phyloP scores from a whole-genome alignment of 2,329 filamentous ascomycete species.

The Botrytis aclada region DNA sequence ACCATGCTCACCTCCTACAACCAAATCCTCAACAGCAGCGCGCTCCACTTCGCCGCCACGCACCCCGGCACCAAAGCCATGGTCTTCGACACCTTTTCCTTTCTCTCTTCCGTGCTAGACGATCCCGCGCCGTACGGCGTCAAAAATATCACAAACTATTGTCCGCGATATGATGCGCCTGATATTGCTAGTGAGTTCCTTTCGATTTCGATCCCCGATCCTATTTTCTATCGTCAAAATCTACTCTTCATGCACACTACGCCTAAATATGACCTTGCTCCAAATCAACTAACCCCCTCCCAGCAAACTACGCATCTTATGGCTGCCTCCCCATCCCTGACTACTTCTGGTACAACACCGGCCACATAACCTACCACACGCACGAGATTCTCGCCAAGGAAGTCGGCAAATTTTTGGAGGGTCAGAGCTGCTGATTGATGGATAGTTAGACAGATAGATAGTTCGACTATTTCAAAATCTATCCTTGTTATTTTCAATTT shows the following conservation, averaged over 20 bases:
- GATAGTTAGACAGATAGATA: background rate
- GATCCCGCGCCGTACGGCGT: slow-evolving; percentile 43
- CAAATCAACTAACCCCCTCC: background rate
- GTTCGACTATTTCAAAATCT: background rate
- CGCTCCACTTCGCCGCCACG: slow-evolving; percentile 22
- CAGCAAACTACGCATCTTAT: slow-evolving; percentile 43
- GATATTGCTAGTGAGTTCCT: slow-evolving; percentile 39
- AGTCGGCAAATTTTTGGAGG: slow-evolving; percentile 27
- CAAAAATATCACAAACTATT: slow-evolving; percentile 46
- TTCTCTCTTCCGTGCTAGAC: slow-evolving; percentile 44
- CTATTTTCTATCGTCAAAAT: background rate
- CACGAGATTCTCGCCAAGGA: slow-evolving; percentile 41
- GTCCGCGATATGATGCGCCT: slow-evolving; percentile 45
- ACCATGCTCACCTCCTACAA: slow-evolving; percentile 48
- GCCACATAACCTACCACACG: slow-evolving; percentile 45
- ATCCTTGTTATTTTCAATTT: background rate
- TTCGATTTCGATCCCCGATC: background rate
- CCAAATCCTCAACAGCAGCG: slow-evolving; percentile 35
- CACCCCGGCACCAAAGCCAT: slow-evolving; percentile 40
- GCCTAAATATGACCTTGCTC: background rate
- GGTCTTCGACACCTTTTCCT: slow-evolving; percentile 45
- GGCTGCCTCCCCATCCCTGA: slow-evolving; percentile 44
- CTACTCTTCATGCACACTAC: background rate
- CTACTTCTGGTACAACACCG: slow-evolving; percentile 50
- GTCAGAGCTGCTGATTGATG: background rate